Evolutionary conservation across 2,329 filamentous ascomycete genomes (phyloP).

Genomic region (Plectosphaerella plurivora): DNA sequence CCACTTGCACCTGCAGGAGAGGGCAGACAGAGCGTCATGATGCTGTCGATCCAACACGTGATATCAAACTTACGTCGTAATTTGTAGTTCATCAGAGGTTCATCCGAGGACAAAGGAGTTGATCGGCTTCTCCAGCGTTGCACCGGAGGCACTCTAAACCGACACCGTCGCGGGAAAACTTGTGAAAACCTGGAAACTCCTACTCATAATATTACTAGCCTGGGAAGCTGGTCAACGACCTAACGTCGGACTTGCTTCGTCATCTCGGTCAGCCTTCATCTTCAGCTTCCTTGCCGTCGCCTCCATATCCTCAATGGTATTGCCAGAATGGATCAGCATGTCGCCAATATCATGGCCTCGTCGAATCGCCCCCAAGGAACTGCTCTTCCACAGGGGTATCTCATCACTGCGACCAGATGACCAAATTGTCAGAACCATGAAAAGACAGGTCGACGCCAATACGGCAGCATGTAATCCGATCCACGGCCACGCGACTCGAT

Average conservation of each 20-base stretch:
- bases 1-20: too few relatives aligned
- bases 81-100: too few relatives aligned
- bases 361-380: slow-evolving; percentile 3
- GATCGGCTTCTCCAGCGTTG: too few relatives aligned
- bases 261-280: not conserved
- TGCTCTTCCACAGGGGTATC: slow-evolving; percentile 5
- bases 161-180: too few relatives aligned
- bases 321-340: not conserved
- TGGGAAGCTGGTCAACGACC: too few relatives aligned
- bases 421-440: not conserved
- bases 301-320: slow-evolving; percentile 10
- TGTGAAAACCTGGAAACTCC: too few relatives aligned
- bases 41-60: too few relatives aligned
- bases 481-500: slow-evolving; percentile 6
- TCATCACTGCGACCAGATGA: not conserved
- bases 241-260: not conserved
- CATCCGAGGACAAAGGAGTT: too few relatives aligned
- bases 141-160: too few relatives aligned
- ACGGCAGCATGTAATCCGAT: slow-evolving; percentile 2
- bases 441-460: not conserved
- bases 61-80: too few relatives aligned
- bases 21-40: too few relatives aligned
- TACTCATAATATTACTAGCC: too few relatives aligned
- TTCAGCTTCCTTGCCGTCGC: not conserved
- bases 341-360: slow-evolving; percentile 3